Conservation (phyloP, 2,329 filamentous ascomycete species). For the Daldinia eschscholtzii region DNA sequence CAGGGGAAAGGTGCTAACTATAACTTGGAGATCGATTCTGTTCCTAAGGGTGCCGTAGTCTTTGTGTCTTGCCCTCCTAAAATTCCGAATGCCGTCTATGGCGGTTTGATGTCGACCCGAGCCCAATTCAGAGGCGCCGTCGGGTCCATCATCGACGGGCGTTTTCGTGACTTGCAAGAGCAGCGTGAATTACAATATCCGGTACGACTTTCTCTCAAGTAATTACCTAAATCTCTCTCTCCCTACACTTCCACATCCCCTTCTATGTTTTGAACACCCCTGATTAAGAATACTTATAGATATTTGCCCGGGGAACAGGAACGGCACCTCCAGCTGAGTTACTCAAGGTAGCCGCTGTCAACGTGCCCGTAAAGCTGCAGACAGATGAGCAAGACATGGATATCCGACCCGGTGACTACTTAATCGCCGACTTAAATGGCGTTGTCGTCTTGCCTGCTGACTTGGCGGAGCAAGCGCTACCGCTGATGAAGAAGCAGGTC, state of each 20-base stretch:
- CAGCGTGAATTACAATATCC: slow-evolving; percentile 63
- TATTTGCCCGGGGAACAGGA: slow-evolving; percentile 60
- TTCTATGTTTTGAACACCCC: neutral
- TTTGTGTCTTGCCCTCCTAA: slow-evolving; percentile 63
- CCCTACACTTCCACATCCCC: neutral
- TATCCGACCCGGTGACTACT: slow-evolving; percentile 59
- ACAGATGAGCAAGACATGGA: slow-evolving; percentile 56
- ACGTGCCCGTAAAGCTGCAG: slow-evolving; percentile 57
- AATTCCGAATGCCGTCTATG: slow-evolving; percentile 65
- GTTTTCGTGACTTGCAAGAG: slow-evolving; percentile 66
- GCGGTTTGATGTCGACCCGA: slow-evolving; percentile 65
- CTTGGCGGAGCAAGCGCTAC: slow-evolving; percentile 56
- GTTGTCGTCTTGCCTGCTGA: slow-evolving; percentile 59
- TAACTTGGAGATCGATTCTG: slow-evolving; percentile 60
- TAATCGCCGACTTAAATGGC: slow-evolving; percentile 61
- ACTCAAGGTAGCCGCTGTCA: slow-evolving; percentile 58
- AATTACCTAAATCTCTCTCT: neutral
- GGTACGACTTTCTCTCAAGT: slow-evolving; percentile 45
- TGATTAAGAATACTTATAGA: slow-evolving; percentile 38
- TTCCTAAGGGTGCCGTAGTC: slow-evolving; percentile 61
- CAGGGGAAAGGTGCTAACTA: slow-evolving; percentile 22
- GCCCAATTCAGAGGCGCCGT: slow-evolving; percentile 60
- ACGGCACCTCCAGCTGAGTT: slow-evolving; percentile 59
- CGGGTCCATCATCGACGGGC: slow-evolving; percentile 65
- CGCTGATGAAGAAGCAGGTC: slow-evolving; percentile 58